These are phyloP conservation scores for Leishmania major DNA, from an alignment of 208 protist species.

Conservation along the genomic window DNA sequence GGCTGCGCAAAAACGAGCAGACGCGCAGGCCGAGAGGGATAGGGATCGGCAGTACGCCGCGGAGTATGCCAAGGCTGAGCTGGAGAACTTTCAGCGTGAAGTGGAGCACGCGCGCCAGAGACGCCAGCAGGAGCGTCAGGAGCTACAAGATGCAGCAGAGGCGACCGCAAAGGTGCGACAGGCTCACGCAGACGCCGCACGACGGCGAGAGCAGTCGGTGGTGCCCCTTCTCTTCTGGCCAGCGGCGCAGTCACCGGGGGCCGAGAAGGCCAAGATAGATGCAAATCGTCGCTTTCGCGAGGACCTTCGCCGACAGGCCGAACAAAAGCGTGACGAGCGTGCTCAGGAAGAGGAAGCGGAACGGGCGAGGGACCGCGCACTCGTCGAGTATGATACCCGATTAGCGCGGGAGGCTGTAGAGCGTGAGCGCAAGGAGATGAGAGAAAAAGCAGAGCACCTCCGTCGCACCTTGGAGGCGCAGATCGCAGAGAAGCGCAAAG, in stretches of 20 bases:
- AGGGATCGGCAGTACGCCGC: conserved; percentile 22
- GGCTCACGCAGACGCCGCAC: conserved; percentile 2
- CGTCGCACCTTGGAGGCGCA: conserved; percentile 24
- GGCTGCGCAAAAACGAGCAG: conserved; percentile 24
- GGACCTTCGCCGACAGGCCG: conserved; percentile 32
- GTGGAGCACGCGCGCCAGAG: conserved; percentile 17
- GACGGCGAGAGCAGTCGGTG: background rate
- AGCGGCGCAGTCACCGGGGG: background rate
- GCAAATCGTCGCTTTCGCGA: conserved; percentile 21
- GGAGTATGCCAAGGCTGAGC: conserved; percentile 14
- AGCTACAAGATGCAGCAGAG: conserved; percentile 21
- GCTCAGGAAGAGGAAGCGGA: conserved; percentile 15
- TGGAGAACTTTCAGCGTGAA: conserved; percentile 31
- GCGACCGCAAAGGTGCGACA: conserved; percentile 18
- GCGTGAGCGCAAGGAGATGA: conserved; percentile 21
- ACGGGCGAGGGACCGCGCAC: conserved; percentile 17
- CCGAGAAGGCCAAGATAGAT: conserved; percentile 9
- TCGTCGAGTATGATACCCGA: conserved; percentile 24
- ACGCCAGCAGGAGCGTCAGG: conserved; percentile 25
- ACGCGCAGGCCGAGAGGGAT: conserved; percentile 22
- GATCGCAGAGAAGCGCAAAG: conserved; percentile 22
- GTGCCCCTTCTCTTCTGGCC: conserved; percentile 29
- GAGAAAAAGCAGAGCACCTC: conserved; percentile 16
- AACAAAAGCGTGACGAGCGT: conserved; percentile 25
- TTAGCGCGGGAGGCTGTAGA: conserved; percentile 15